These are phyloP conservation scores for Fusarium sp. DNA, from an alignment of 2,329 filamentous ascomycete species.

Conservation along the genomic window DNA sequence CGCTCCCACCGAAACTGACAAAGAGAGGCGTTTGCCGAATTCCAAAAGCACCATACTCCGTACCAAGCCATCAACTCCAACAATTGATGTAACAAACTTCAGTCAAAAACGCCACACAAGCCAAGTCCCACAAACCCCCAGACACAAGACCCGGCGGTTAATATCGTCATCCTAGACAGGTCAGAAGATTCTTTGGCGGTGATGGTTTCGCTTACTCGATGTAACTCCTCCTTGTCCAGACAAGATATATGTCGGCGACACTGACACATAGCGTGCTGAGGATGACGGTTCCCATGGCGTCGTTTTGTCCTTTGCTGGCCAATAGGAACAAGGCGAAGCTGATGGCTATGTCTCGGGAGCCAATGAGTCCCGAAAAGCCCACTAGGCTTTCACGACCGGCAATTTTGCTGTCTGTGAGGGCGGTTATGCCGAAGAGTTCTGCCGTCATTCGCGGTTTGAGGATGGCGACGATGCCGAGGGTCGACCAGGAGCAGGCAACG, in stretches of 20 bases:
- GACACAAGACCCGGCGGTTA: conserved; percentile 11
- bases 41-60: neutral
- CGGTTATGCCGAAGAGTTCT: conserved; percentile 31
- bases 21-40: too few species aligned
- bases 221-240: conserved; percentile 19
- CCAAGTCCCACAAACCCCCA: conserved; percentile 28
- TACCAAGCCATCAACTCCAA: neutral
- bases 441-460: conserved; percentile 21
- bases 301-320: conserved; percentile 7
- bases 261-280: conserved; percentile 35
- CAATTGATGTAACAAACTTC: neutral
- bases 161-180: neutral
- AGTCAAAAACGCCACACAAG: conserved; percentile 21
- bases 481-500: conserved; percentile 33
- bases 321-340: conserved; percentile 24
- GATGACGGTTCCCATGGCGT: conserved; percentile 39
- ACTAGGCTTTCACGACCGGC: neutral
- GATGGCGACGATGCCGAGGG: conserved; percentile 30
- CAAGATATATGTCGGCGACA: conserved; percentile 36
- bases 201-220: conserved; percentile 21
- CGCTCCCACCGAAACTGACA: too few species aligned
- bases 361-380: conserved; percentile 13
- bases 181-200: too few species aligned
- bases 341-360: conserved; percentile 34
- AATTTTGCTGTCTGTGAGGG: neutral